Percentiles rank a stretch among this genome's conserved stretches.
Evolutionary conservation across 2,329 filamentous ascomycete species (phyloP).

Genomic region (Cercospora sesami): DNA sequence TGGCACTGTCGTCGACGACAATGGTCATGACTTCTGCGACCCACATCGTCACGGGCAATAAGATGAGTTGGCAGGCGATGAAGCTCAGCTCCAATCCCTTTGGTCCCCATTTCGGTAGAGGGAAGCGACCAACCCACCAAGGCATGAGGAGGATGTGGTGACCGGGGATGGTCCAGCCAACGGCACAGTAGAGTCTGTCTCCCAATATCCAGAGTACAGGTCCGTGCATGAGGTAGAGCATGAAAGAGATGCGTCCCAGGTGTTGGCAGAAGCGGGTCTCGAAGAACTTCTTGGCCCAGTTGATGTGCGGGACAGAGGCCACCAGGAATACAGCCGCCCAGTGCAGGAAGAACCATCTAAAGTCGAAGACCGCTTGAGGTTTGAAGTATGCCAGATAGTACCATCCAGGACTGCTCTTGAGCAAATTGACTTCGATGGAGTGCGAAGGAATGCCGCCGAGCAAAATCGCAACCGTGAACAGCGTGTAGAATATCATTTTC

Average conservation of each 20-base stretch:
- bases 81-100: constrained; percentile 61
- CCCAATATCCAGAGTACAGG: constrained; percentile 61
- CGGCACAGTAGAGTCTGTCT: constrained; percentile 63
- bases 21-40: constrained; percentile 59
- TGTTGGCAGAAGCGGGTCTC: constrained; percentile 61
- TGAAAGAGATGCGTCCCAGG: constrained; percentile 62
- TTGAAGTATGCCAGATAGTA: constrained; percentile 58
- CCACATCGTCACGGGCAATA: constrained; percentile 62
- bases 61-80: constrained; percentile 59
- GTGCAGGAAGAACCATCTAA: constrained; percentile 37
- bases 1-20: constrained; percentile 60
- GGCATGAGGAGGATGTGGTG: constrained; percentile 53
- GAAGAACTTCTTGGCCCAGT: constrained; percentile 60
- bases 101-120: constrained; percentile 57
- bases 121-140: constrained; percentile 58
- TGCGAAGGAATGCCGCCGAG: constrained; percentile 63
- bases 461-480: constrained; percentile 56
- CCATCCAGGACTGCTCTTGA: constrained; percentile 61
- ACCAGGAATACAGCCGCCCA: constrained; percentile 59
- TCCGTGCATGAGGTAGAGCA: constrained; percentile 65
- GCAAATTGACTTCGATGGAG: constrained; percentile 50
- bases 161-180: constrained; percentile 55
- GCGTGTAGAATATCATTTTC: constrained; percentile 52
- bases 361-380: constrained; percentile 39
- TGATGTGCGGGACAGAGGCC: constrained; percentile 57